Conservation (phyloP, 2,329 filamentous ascomycete genomes). For the Hypomyces rosellus region DNA sequence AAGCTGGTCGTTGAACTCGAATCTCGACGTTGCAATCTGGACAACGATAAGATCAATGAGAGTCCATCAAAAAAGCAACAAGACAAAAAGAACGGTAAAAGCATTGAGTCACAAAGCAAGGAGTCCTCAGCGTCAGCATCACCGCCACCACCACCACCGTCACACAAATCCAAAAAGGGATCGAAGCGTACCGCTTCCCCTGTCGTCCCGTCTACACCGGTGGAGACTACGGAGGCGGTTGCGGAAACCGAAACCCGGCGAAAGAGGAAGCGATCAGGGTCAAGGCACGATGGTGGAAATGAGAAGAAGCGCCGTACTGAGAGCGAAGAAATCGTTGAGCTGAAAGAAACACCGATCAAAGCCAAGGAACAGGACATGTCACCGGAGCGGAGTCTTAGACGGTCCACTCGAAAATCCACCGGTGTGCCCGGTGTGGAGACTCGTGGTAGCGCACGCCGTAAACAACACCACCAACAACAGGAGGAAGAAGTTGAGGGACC, state of each 20-base stretch:
- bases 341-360: constrained; percentile 8
- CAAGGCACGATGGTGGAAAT: constrained; percentile 16
- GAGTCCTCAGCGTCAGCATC: constrained; percentile 12
- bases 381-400: neutral
- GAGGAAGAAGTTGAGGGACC: constrained; percentile 1
- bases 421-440: constrained; percentile 12
- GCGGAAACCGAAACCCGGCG: constrained; percentile 14
- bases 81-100: constrained; percentile 9
- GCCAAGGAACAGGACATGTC: neutral
- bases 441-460: constrained; percentile 15
- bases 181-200: constrained; percentile 11
- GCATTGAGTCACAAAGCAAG: constrained; percentile 19
- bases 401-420: neutral
- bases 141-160: constrained; percentile 8
- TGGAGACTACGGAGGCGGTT: constrained; percentile 4
- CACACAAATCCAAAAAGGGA: constrained; percentile 10
- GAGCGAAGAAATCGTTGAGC: constrained; percentile 12
- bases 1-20: constrained; percentile 46
- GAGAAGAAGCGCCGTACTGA: constrained; percentile 26
- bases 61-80: constrained; percentile 14
- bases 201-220: constrained; percentile 21
- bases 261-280: constrained; percentile 24
- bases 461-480: constrained; percentile 11
- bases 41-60: neutral
- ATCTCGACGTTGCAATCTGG: constrained; percentile 26